Percentiles rank a stretch among this genome's conserved stretches.
phyloP scores from a whole-genome alignment of 345 rosid genomes.

The Camelina hispida region DNA sequence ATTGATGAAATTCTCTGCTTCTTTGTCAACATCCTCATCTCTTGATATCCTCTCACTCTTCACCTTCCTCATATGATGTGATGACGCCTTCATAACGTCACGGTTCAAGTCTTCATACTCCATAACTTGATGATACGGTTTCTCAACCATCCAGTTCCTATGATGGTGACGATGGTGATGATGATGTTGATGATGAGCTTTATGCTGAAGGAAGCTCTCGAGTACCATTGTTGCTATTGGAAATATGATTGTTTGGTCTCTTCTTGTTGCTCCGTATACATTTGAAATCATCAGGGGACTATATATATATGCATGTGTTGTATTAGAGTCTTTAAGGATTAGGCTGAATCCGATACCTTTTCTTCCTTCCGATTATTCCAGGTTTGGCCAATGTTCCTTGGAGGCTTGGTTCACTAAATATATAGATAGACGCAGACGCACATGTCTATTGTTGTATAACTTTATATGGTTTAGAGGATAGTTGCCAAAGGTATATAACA shows the following conservation, averaged over 20 bases:
- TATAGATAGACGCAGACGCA: background rate
- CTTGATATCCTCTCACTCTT: conserved; percentile 25
- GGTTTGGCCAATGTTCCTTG: conserved; percentile 19
- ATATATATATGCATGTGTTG: conserved; percentile 7
- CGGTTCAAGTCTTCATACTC: conserved; percentile 22
- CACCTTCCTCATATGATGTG: conserved; percentile 32
- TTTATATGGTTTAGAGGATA: conserved; percentile 9
- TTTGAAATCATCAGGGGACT: background rate
- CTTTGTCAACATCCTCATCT: conserved; percentile 49
- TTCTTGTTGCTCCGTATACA: conserved; percentile 16
- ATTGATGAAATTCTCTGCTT: conserved; percentile 65
- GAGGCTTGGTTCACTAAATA: background rate
- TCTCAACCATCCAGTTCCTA: conserved; percentile 19
- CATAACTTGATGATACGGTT: conserved; percentile 21
- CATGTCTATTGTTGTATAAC: conserved; percentile 12
- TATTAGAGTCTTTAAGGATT: conserved; percentile 5
- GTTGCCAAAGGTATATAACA: conserved; percentile 11
- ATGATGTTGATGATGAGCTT: background rate
- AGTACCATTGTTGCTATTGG: conserved; percentile 7
- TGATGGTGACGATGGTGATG: conserved; percentile 4
- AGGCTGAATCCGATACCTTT: conserved; percentile 39
- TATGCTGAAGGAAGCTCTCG: conserved; percentile 5
- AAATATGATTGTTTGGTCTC: background rate
- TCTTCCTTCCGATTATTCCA: conserved; percentile 13
- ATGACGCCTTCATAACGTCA: conserved; percentile 18